phyloP scores from a whole-genome alignment of 768 basidiomycete species.

The Leccinum obscurum region DNA sequence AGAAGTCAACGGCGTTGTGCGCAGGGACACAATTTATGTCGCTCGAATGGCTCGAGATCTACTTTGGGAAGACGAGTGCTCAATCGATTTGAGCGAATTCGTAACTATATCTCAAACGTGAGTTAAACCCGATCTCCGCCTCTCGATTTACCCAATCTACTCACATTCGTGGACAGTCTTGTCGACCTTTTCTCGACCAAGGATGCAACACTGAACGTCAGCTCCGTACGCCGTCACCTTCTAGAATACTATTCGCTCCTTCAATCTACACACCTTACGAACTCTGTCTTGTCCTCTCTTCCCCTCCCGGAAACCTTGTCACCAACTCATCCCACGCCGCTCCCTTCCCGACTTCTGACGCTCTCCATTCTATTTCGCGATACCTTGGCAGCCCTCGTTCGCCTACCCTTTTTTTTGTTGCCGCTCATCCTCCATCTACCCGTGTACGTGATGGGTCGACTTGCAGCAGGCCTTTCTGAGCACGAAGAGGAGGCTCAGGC shows the following conservation, averaged over 20 bases:
- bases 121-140: slow-evolving; percentile 35
- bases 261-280: slow-evolving; percentile 77
- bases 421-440: slow-evolving; percentile 85
- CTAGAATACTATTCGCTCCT: slow-evolving; percentile 89
- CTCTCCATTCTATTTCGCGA: slow-evolving; percentile 78
- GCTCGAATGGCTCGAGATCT: slow-evolving; percentile 93
- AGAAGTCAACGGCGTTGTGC: slow-evolving; percentile 22
- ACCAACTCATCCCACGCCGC: slow-evolving; percentile 63
- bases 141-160: slow-evolving; percentile 17
- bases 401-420: slow-evolving; percentile 86
- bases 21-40: slow-evolving; percentile 85
- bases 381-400: slow-evolving; percentile 64
- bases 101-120: slow-evolving; percentile 90
- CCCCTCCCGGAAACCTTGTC: slow-evolving; percentile 85
- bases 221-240: slow-evolving; percentile 63
- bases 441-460: slow-evolving; percentile 76
- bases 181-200: slow-evolving; percentile 84
- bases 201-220: slow-evolving; percentile 59
- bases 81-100: slow-evolving; percentile 79
- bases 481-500: slow-evolving; percentile 95
- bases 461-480: slow-evolving; percentile 72
- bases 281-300: slow-evolving; percentile 79
- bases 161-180: slow-evolving; percentile 51
- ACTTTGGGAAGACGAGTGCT: slow-evolving; percentile 83
- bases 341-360: slow-evolving; percentile 84